Conservation (phyloP, 2,329 filamentous ascomycete genomes). For the Penicillium aurantiogriseum region DNA sequence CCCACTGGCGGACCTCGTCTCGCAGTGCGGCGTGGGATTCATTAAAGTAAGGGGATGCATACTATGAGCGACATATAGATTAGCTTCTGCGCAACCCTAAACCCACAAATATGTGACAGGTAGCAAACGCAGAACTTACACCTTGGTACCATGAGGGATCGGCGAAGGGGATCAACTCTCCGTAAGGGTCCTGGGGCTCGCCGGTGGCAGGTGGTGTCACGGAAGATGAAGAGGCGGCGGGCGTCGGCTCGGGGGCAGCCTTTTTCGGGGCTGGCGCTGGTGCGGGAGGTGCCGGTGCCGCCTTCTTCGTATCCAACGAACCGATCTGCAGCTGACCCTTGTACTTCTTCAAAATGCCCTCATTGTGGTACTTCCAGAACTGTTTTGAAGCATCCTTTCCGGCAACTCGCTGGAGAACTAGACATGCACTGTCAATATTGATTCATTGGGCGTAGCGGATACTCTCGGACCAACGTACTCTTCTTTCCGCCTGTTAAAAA, state of each 20-base stretch:
- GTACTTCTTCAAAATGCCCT: conserved; percentile 62
- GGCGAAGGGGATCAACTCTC: conserved; percentile 82
- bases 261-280: conserved; percentile 49
- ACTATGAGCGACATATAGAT: conserved; percentile 51
- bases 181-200: conserved; percentile 79
- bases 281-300: conserved; percentile 25
- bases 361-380: conserved; percentile 66
- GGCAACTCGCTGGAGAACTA: conserved; percentile 63
- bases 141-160: conserved; percentile 95
- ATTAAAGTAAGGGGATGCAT: conserved; percentile 96
- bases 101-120: background rate
- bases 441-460: background rate
- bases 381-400: conserved; percentile 68
- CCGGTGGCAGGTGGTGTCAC: conserved; percentile 53
- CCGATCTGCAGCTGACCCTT: conserved; percentile 59
- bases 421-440: conserved; percentile 20
- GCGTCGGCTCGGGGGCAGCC: conserved; percentile 56
- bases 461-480: conserved; percentile 48
- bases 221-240: conserved; percentile 44
- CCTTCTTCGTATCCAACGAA: conserved; percentile 83
- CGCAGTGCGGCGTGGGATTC: conserved; percentile 88
- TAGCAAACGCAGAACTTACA: conserved; percentile 56
- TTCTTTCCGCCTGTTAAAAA: conserved; percentile 63
- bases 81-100: conserved; percentile 6
- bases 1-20: conserved; percentile 86